Percentiles rank a stretch among this genome's conserved stretches.
These are phyloP conservation scores for Zygotorulaspora chibaensis DNA, from an alignment of 805 yeast species.

Conservation along the genomic window DNA sequence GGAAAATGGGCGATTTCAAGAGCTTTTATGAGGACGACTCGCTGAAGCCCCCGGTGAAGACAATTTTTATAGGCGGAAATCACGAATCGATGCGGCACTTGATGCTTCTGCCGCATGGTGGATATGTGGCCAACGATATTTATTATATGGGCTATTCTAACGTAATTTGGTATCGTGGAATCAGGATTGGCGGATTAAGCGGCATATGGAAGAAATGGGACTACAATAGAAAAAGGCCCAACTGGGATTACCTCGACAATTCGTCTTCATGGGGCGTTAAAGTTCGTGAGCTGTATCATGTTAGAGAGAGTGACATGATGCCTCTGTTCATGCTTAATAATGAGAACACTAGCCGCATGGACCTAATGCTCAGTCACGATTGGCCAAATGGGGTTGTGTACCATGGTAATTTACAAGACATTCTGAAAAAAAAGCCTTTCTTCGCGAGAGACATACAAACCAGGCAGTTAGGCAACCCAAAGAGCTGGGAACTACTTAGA, in stretches of 20 bases:
- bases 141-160: constrained; percentile 80
- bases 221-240: constrained; percentile 44
- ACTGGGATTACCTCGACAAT: constrained; percentile 42
- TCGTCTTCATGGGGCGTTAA: constrained; percentile 22
- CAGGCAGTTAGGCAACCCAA: constrained; percentile 68
- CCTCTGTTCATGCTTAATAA: constrained; percentile 45
- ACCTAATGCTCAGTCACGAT: constrained; percentile 77
- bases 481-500: constrained; percentile 51
- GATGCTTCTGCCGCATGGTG: constrained; percentile 72
- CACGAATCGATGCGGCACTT: constrained; percentile 86
- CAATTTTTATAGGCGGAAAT: constrained; percentile 90
- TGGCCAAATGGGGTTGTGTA: constrained; percentile 85
- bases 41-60: constrained; percentile 51
- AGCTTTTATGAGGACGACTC: constrained; percentile 58
- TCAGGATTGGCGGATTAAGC: constrained; percentile 75
- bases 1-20: constrained; percentile 72
- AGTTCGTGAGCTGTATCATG: constrained; percentile 47
- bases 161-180: constrained; percentile 67
- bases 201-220: constrained; percentile 69
- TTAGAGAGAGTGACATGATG: constrained; percentile 53
- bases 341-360: constrained; percentile 30
- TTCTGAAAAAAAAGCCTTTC: constrained; percentile 60
- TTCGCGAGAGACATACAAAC: constrained; percentile 59
- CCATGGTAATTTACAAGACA: constrained; percentile 50
- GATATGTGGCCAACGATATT: constrained; percentile 88